A percentile compares a stretch with the other conserved stretches of the same genome.
These are phyloP conservation scores for Tetraselmis striata DNA, from an alignment of 139 green algal species.

Conservation along the genomic window DNA sequence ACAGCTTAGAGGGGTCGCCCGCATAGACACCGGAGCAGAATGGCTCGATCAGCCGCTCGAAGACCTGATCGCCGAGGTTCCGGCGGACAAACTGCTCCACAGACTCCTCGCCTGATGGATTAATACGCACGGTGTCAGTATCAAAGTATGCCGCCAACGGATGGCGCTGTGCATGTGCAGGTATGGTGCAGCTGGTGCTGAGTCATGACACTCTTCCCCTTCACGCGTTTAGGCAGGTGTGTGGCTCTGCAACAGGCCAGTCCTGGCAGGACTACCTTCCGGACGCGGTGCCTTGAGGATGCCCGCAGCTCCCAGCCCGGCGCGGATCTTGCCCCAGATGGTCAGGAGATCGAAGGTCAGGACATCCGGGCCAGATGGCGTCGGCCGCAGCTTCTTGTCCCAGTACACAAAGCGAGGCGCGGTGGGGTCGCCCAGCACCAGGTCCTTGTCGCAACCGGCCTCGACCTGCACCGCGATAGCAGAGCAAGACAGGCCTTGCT, in stretches of 20 bases:
- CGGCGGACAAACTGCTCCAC: slow-evolving; percentile 94
- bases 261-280: no score
- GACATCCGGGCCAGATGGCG: slow-evolving; percentile 74
- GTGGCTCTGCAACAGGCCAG: no score
- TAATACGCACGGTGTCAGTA: no score
- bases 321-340: slow-evolving; percentile 87
- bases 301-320: slow-evolving; percentile 87
- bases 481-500: no score
- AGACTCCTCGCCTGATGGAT: slow-evolving; percentile 74
- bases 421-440: slow-evolving; percentile 90
- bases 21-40: slow-evolving; percentile 99
- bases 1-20: slow-evolving; percentile 91
- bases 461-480: slow-evolving; percentile 65
- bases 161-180: no score
- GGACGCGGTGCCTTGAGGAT: slow-evolving; percentile 44
- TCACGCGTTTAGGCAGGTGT: no score
- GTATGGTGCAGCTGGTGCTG: no score
- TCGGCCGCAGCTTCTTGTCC: slow-evolving; percentile 78
- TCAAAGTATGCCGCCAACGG: no score
- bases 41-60: slow-evolving; percentile 93
- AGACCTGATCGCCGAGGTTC: slow-evolving; percentile 95
- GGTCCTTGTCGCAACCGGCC: slow-evolving; percentile 66
- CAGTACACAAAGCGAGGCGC: slow-evolving; percentile 93
- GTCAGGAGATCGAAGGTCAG: slow-evolving; percentile 90
- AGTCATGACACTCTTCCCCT: no score